Conservation (phyloP, 2,329 filamentous ascomycete genomes). For the Cladosporium austrohemisphaericum region DNA sequence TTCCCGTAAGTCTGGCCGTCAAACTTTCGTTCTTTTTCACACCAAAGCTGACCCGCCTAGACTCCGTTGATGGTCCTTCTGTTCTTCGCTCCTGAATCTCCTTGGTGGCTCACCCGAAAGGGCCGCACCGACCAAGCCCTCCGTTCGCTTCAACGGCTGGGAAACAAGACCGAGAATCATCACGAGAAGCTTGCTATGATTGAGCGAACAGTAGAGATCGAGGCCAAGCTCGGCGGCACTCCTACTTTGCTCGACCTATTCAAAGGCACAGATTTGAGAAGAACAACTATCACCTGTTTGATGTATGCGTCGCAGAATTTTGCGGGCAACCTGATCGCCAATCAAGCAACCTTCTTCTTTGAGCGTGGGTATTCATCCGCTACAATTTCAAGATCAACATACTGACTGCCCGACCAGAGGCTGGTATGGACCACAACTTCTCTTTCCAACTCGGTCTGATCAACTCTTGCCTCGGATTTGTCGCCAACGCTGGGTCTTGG, state of each 20-base stretch:
- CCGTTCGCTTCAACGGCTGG: constrained; percentile 61
- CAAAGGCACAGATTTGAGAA: constrained; percentile 69
- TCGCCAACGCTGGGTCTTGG: constrained; percentile 78
- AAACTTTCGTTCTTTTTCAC: constrained; percentile 39
- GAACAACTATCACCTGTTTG: constrained; percentile 67
- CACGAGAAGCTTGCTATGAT: constrained; percentile 90
- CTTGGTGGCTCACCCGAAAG: constrained; percentile 68
- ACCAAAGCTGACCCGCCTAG: neutral
- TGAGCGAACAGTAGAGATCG: constrained; percentile 79
- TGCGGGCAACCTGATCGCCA: constrained; percentile 45
- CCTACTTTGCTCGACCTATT: constrained; percentile 80
- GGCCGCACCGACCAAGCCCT: constrained; percentile 65
- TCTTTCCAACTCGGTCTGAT: constrained; percentile 50
- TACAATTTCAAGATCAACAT: constrained; percentile 24
- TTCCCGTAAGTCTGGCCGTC: constrained; percentile 49
- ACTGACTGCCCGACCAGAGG: constrained; percentile 34
- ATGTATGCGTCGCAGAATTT: constrained; percentile 49
- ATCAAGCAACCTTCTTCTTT: constrained; percentile 50
- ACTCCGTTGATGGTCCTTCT: constrained; percentile 61
- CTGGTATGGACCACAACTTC: constrained; percentile 41
- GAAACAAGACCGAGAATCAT: constrained; percentile 69
- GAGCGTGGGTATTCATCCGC: constrained; percentile 39
- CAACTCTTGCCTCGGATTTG: constrained; percentile 65
- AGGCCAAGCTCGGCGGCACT: constrained; percentile 69
- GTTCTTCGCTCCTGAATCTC: constrained; percentile 61